phyloP scores from a whole-genome alignment of 129 eudicot species.

The Sambucus nigra region DNA sequence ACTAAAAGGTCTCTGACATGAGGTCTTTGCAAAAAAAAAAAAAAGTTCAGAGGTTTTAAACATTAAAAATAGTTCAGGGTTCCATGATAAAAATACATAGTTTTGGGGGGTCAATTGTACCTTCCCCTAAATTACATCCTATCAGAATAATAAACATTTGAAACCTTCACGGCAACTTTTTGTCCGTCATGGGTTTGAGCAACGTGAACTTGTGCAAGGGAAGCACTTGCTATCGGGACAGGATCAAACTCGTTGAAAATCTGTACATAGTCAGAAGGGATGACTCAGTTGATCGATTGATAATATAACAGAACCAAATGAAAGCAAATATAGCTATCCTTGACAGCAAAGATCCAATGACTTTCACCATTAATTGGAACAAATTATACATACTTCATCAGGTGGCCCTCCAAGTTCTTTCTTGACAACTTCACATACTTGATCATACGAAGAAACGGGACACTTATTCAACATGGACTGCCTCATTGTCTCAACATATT shows the following conservation, averaged over 20 bases:
- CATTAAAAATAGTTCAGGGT: too few relatives aligned
- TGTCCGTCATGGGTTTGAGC: constrained; percentile 77
- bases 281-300: constrained; percentile 14
- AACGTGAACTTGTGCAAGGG: constrained; percentile 93
- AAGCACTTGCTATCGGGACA: constrained; percentile 94
- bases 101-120: too few relatives aligned
- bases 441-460: constrained; percentile 82
- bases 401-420: constrained; percentile 93
- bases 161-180: constrained; percentile 91
- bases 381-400: constrained; percentile 46
- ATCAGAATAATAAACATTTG: neutral
- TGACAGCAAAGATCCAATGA: constrained; percentile 1
- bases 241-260: constrained; percentile 85
- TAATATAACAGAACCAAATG: constrained; percentile 7
- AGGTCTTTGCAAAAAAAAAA: too few relatives aligned
- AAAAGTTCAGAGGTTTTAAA: too few relatives aligned
- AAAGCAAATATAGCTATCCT: constrained; percentile 1
- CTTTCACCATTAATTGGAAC: neutral
- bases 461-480: constrained; percentile 85
- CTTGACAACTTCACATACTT: constrained; percentile 76
- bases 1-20: too few relatives aligned
- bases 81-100: too few relatives aligned
- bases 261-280: constrained; percentile 32
- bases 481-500: constrained; percentile 67
- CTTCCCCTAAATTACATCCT: neutral